These are phyloP conservation scores for Suillus cothurnatus DNA, from an alignment of 768 basidiomycete species.

Conservation along the genomic window DNA sequence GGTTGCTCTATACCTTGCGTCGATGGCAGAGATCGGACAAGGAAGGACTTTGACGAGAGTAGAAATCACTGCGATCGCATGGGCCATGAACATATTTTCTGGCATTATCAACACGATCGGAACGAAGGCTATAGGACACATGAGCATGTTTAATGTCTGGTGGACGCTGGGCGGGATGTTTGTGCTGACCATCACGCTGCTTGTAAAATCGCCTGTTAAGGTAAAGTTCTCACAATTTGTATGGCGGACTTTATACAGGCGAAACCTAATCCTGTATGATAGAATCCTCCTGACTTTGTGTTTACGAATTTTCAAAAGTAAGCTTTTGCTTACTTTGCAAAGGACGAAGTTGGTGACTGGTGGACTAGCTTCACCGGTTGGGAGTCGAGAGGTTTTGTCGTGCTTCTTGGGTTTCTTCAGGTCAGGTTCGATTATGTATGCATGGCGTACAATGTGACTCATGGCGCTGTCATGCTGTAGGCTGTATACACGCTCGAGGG, in stretches of 20 bases:
- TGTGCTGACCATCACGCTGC: constrained; percentile 54
- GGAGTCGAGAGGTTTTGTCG: constrained; percentile 54
- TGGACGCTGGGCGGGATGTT: constrained; percentile 63
- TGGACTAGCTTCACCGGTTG: constrained; percentile 54
- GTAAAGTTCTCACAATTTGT: constrained; percentile 30
- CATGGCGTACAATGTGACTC: not conserved
- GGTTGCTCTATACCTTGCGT: constrained; percentile 56
- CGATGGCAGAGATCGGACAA: constrained; percentile 50
- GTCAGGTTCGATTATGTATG: not conserved
- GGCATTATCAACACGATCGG: constrained; percentile 60
- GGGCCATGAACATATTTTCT: constrained; percentile 57
- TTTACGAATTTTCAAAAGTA: constrained; percentile 61
- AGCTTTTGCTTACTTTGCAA: constrained; percentile 8
- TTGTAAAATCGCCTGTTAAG: constrained; percentile 57
- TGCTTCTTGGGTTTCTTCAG: constrained; percentile 52
- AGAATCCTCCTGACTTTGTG: constrained; percentile 56
- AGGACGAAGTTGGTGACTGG: not conserved
- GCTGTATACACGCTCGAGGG: constrained; percentile 63
- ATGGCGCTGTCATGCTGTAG: constrained; percentile 42
- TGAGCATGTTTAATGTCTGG: constrained; percentile 60
- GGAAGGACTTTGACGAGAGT: constrained; percentile 47
- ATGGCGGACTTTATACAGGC: constrained; percentile 17
- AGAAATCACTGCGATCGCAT: constrained; percentile 55
- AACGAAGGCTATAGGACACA: constrained; percentile 55
- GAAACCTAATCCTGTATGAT: constrained; percentile 1